Evolutionary conservation across 2,329 filamentous ascomycete species (phyloP), one percentile per base, ranked within the genome.

Genomic region (Cladosporium sphaerospermum): DNA sequence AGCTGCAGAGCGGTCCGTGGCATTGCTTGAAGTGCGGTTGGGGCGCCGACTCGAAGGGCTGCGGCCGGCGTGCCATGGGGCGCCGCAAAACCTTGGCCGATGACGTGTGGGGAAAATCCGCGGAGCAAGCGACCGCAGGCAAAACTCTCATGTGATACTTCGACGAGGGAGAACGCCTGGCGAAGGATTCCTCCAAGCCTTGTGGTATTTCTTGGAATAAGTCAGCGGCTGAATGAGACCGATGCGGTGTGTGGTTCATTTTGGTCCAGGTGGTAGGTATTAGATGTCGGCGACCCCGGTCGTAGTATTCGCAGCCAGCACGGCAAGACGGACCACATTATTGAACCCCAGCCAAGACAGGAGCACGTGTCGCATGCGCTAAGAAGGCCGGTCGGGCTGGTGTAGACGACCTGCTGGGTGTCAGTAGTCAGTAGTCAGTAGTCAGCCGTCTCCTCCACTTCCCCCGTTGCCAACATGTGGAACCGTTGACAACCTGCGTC

Each of bases 331-430:
- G 47, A 40, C 36, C 46, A 49, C 46, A 49, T 49, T 28, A 28
- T 28, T 37, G 36, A 37, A 34, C 39, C 31, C 36, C 9, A 36
- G 48, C 48, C 48, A 51, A 51, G 48, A 51, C 31, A 32, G 5
- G 16, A 51, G 48, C 48, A 51, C 48, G 48, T 51, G 48, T 51
- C 18, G 31, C 18, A 31, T 23, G 33, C 48, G 40, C 48, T 51
- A 51, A 40, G 37, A 7, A 44, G 36, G n/a, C n/a, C 36, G 23
- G 23, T 7, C 3, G 23, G 23, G 7, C 23, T 28, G 23, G 23
- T 7, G 23, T 28, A 28, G 23, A 28, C 23, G 23, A 28, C 23
- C 7, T 7, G 23, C 23, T 28, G 7, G 23, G 7, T 28, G 7
- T 28, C 23, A 28, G 5, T 28, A 7, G 23, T 28, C 23, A 7